Base-by-base conservation (phyloP, 495 filamentous ascomycete genomes). In the Glonium stellatum region DNA sequence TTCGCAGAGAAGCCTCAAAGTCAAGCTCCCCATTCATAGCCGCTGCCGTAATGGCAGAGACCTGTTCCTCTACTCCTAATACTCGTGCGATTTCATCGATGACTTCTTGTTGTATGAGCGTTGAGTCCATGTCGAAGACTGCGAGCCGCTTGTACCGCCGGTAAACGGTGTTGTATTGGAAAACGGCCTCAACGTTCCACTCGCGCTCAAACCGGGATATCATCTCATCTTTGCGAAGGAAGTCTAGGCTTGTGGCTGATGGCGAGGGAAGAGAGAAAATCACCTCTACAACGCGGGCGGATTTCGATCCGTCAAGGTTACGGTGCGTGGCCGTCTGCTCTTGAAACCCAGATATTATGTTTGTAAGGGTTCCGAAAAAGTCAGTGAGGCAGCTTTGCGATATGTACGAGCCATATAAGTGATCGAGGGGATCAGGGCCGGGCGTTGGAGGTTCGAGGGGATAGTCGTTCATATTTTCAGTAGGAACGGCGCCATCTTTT, bases 11-110 rank as follows among this genome's bases (percentile, higher is more conserved):
- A 11, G 82, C 78, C 25, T 90, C 83, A 65, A 98, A 98, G 70
- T 97, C 92, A n/a, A 96, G 79, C 70, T 97, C 93, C 48, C 93
- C 93, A 62, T 92, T 85, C 93, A 98, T 98, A 31, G 93, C 92
- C 18, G 89, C 85, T 49, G 84, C 84, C 4, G 93, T 98, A 70
- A 98, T 96, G 61, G 84, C 84, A 22, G 83, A 80, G 63, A 90
- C 86, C 63, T 83, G 61, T 55, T 80, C 79, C 64, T 85, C 86
- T 11, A 92, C 80, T 47, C 88, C 88, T 54, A 93, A 83, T 34
- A 84, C 84, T 36, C 84, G 82, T 21, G 93, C 93, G 56, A 98
- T 86, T 67, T 97, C 84, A 67, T 98, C 93, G 67, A 98, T 96
- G 22, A 95, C 89, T 76, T 98, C 93, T 69, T 98, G 90, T 58